phyloP scores from a whole-genome alignment of 164 flowering plant genomes.

The Platanus orientalis region DNA sequence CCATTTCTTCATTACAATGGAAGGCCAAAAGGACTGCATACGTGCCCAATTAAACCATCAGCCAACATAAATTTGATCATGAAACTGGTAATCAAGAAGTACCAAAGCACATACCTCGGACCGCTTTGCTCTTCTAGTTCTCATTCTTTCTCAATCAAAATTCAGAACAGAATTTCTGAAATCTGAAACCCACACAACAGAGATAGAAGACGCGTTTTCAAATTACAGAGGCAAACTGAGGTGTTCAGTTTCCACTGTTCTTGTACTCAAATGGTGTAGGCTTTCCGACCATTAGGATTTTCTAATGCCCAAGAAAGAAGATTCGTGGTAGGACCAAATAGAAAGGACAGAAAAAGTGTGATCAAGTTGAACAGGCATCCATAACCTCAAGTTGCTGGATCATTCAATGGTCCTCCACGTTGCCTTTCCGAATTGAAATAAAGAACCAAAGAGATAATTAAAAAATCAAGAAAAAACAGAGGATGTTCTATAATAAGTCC shows the following conservation, averaged over 20 bases:
- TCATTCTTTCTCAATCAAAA: constrained; percentile 26
- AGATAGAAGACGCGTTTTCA: neutral
- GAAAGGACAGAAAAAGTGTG: constrained; percentile 27
- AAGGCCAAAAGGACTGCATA: constrained; percentile 69
- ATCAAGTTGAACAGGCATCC: constrained; percentile 23
- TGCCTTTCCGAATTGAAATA: neutral
- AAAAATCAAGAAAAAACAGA: neutral
- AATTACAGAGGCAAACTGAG: neutral
- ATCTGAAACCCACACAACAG: neutral
- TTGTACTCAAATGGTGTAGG: neutral
- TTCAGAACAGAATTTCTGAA: neutral
- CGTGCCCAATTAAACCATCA: neutral
- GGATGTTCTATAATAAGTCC: neutral
- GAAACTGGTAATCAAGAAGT: neutral
- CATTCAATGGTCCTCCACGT: constrained; percentile 25
- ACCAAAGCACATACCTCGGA: constrained; percentile 37
- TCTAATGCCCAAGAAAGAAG: constrained; percentile 17
- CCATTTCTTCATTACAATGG: constrained; percentile 86
- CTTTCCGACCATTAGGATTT: constrained; percentile 2
- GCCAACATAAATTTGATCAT: neutral
- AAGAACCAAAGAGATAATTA: neutral
- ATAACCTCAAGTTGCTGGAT: constrained; percentile 38
- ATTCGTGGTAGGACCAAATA: constrained; percentile 20
- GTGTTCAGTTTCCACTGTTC: neutral
- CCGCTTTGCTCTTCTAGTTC: constrained; percentile 38